These are phyloP conservation scores for Protomyces arabidopsidicola DNA, from an alignment of 1,139 yeast species.

Conservation along the genomic window DNA sequence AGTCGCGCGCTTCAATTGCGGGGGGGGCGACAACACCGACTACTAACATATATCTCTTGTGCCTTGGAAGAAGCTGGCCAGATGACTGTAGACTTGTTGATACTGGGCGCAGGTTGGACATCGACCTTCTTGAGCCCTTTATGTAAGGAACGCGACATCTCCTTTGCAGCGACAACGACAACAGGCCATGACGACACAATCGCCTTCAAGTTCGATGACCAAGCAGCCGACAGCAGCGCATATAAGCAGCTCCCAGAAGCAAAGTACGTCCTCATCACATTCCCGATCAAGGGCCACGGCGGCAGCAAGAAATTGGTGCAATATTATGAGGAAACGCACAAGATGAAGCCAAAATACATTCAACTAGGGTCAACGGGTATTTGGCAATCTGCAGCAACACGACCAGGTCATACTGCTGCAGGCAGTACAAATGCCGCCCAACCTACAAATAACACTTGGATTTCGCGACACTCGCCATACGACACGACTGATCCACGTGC, in stretches of 20 bases:
- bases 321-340: slow-evolving; percentile 7
- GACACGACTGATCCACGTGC: slow-evolving; percentile 8
- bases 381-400: slow-evolving; percentile 3
- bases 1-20: too few species aligned
- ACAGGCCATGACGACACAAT: slow-evolving; percentile 21
- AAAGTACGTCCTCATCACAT: slow-evolving; percentile 7
- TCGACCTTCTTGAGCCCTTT: slow-evolving; percentile 21
- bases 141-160: not conserved
- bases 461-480: slow-evolving; percentile 19
- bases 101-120: slow-evolving; percentile 26
- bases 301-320: not conserved
- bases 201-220: slow-evolving; percentile 3
- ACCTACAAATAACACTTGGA: not conserved
- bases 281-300: slow-evolving; percentile 7
- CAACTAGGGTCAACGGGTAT: slow-evolving; percentile 21
- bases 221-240: not conserved
- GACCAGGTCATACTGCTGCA: not conserved
- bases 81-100: slow-evolving; percentile 11
- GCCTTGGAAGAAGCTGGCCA: not conserved
- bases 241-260: slow-evolving; percentile 14
- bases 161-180: slow-evolving; percentile 12
- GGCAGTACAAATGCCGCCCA: not conserved
- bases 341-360: not conserved
- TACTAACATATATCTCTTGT: too few species aligned
- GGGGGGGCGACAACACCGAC: too few species aligned